Conservation (phyloP, 345 rosid species). For the Hibiscus mutabilis region DNA sequence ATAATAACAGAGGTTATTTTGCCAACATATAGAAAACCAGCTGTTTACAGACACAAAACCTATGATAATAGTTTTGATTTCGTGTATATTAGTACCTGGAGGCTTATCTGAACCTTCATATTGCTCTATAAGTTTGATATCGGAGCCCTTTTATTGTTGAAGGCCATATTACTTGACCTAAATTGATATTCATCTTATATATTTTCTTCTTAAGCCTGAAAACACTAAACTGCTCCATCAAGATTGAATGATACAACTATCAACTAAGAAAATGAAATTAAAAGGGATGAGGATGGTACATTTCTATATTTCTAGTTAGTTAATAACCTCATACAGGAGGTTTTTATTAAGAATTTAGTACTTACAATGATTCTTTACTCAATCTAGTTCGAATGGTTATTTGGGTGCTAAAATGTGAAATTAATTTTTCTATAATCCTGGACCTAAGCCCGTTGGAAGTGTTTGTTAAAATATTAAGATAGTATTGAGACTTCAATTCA, state of each 20-base stretch:
- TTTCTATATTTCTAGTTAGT: not conserved
- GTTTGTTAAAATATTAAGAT: not conserved
- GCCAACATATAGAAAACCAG: not conserved
- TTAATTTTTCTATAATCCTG: not conserved
- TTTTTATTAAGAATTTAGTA: not conserved
- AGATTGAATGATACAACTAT: not conserved
- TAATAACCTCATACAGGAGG: not conserved
- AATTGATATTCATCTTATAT: not conserved
- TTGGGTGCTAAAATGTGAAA: constrained; percentile 1
- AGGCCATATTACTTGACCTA: not conserved
- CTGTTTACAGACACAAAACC: not conserved
- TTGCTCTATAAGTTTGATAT: not conserved
- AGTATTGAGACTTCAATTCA: not conserved
- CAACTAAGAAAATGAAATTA: not conserved
- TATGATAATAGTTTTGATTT: not conserved
- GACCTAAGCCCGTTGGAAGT: not conserved
- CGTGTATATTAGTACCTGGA: not conserved
- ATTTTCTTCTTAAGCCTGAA: not conserved
- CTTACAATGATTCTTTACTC: not conserved
- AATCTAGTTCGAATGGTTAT: not conserved
- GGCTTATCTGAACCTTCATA: not conserved
- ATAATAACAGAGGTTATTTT: not conserved
- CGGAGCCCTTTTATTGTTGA: not conserved
- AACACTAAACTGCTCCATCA: not conserved
- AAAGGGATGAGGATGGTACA: not conserved